Evolutionary conservation across 805 yeast species (phyloP), one percentile per base, ranked within the genome.

Genomic region (Metschnikowia corniflorae): DNA sequence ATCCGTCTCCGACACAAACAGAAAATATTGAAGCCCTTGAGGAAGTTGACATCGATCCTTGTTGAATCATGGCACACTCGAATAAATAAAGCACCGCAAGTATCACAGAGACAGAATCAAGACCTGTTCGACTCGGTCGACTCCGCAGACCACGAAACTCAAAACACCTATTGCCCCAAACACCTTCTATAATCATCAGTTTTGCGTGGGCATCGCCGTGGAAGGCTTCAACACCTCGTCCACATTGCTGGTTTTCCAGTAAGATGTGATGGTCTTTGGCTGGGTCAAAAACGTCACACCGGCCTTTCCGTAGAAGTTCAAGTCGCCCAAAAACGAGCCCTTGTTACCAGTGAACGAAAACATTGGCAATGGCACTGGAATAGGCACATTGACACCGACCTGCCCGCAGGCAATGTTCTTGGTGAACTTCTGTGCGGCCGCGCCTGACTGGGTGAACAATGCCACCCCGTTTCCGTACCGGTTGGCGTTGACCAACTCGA

Each of bases 331-430:
- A 74, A 82, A 81, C 6, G 86, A 79, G 25, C 78, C 83, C 63
- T 80, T 80, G 59, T 76, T 77, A 18, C 89, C 89, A 9, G 89
- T 82, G 66, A 82, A 82, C 3, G 86, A 78, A 61, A 82, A 82
- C 85, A 82, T 79, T 42, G 89, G 88, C 57, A 82, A 65, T 33
- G 89, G 89, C 14, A 82, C 89, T 5, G 89, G 89, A 43, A 82
- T 82, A 12, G 89, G 88, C 24, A 82, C 86, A 51, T 82, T 82
- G 49, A 82, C 70, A 38, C 89, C 89, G 33, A 82, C 84, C 61
- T 82, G 88, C 21, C 89, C 89, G 38, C 81, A 78, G 41, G 80
- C 83, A 44, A 81, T 75, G 46, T 77, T 71, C 61, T 71, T 77
- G 57, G 74, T 80, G 68, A 82, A 82, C 55, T 77, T 76, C 59